Percentiles rank a stretch among this genome's conserved stretches.
Evolutionary conservation across 2,329 filamentous ascomycete genomes (phyloP).

Genomic region (Phyllachora maydis): DNA sequence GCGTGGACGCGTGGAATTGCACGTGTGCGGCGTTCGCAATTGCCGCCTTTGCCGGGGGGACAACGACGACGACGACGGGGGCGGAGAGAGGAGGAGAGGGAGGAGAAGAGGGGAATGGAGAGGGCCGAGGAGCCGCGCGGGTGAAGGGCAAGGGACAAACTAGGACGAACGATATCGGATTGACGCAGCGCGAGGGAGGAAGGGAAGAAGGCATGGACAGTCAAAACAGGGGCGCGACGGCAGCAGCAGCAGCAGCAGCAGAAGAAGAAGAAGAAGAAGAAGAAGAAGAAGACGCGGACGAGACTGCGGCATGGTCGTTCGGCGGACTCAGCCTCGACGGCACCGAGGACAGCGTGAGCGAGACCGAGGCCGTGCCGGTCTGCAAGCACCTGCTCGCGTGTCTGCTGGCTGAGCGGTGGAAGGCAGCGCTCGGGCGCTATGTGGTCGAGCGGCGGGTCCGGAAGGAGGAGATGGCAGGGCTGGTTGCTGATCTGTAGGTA

Average conservation of each 20-base stretch:
- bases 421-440: conserved; percentile 28
- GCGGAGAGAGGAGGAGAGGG: no score
- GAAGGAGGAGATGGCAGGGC: conserved; percentile 52
- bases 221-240: conserved; percentile 6
- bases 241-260: conserved; percentile 1
- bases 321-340: conserved; percentile 26
- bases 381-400: conserved; percentile 89
- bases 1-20: conserved; percentile 65
- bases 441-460: conserved; percentile 32
- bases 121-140: no score
- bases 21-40: conserved; percentile 73
- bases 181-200: no score
- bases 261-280: conserved; percentile 1
- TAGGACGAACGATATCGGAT: no score
- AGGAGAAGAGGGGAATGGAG: no score
- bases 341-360: conserved; percentile 7
- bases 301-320: conserved; percentile 15
- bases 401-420: conserved; percentile 48
- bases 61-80: no score
- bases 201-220: no score
- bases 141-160: no score
- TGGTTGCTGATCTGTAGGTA: conserved; percentile 26
- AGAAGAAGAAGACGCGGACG: not conserved
- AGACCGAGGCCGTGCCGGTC: conserved; percentile 25
- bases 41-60: conserved; percentile 44